Conservation (phyloP, 352 stramenopile genomes). For the Aphanomyces stellatus region DNA sequence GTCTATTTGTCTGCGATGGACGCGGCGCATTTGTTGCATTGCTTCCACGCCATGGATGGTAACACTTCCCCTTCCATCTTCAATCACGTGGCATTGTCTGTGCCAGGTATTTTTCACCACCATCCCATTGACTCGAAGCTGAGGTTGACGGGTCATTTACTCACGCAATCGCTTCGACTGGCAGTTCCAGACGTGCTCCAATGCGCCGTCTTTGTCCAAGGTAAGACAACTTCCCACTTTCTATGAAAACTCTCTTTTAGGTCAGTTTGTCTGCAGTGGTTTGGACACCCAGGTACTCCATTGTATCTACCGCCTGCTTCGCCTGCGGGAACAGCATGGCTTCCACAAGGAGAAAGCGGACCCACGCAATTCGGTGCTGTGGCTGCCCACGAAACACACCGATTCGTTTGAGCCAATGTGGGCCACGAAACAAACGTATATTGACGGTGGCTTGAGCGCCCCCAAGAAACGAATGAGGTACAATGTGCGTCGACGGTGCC, state of each 20-base stretch:
- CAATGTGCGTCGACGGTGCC: neutral
- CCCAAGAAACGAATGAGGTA: neutral
- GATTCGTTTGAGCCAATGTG: neutral
- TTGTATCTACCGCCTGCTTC: neutral
- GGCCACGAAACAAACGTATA: conserved; percentile 5
- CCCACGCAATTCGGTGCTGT: neutral
- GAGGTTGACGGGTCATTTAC: neutral
- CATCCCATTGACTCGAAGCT: neutral
- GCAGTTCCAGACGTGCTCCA: neutral
- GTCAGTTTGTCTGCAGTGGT: neutral
- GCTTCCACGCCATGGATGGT: neutral
- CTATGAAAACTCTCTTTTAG: neutral
- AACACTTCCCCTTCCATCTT: neutral
- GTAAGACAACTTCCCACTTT: neutral
- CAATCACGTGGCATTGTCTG: neutral
- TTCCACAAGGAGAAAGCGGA: neutral
- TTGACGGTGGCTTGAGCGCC: neutral
- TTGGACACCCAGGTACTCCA: neutral
- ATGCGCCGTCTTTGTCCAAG: neutral
- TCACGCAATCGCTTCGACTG: neutral
- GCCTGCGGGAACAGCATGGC: neutral
- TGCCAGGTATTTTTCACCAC: neutral
- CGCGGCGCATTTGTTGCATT: neutral
- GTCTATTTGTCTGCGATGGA: neutral
- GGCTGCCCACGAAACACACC: neutral